Evolutionary conservation across 169 alveolate genomes (phyloP).

Genomic region (Cryptosporidium bovis): DNA sequence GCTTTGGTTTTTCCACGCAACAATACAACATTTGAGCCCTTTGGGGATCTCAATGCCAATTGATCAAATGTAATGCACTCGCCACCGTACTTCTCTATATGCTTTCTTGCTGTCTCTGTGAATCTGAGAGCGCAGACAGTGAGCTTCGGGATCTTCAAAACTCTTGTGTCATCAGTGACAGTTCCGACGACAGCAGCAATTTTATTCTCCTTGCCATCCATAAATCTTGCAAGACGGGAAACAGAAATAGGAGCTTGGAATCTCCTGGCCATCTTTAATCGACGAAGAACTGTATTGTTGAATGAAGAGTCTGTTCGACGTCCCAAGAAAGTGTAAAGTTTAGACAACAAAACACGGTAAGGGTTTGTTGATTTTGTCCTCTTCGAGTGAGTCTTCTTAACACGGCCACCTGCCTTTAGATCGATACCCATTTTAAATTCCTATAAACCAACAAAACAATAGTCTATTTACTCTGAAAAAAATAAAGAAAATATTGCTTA

Average conservation of each 20-base stretch:
- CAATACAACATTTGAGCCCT: conserved; percentile 92
- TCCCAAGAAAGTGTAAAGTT: conserved; percentile 90
- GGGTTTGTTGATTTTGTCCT: conserved; percentile 89
- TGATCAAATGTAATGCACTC: conserved; percentile 97
- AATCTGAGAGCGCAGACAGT: conserved; percentile 96
- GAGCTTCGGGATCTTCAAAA: conserved; percentile 87
- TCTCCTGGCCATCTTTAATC: conserved; percentile 92
- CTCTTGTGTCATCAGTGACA: conserved; percentile 93
- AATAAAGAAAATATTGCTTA: background rate
- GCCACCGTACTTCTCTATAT: conserved; percentile 97
- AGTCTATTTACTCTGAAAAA: conserved; percentile 8
- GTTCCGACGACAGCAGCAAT: conserved; percentile 97
- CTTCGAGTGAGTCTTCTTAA: conserved; percentile 89
- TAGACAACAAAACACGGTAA: conserved; percentile 86
- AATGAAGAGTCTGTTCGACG: conserved; percentile 94
- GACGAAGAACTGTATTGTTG: conserved; percentile 92
- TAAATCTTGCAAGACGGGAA: conserved; percentile 90
- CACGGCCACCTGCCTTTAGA: conserved; percentile 90
- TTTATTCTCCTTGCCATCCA: conserved; percentile 89
- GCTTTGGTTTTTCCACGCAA: conserved; percentile 95
- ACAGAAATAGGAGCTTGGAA: conserved; percentile 94
- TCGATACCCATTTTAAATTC: conserved; percentile 86
- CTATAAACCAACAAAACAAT: conserved; percentile 44
- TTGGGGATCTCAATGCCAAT: conserved; percentile 92
- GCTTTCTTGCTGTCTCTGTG: conserved; percentile 97